Percentiles rank a stretch among this genome's conserved stretches.
These are phyloP conservation scores for Colletotrichum trifolii DNA, from an alignment of 2,329 filamentous ascomycete genomes.

Conservation along the genomic window DNA sequence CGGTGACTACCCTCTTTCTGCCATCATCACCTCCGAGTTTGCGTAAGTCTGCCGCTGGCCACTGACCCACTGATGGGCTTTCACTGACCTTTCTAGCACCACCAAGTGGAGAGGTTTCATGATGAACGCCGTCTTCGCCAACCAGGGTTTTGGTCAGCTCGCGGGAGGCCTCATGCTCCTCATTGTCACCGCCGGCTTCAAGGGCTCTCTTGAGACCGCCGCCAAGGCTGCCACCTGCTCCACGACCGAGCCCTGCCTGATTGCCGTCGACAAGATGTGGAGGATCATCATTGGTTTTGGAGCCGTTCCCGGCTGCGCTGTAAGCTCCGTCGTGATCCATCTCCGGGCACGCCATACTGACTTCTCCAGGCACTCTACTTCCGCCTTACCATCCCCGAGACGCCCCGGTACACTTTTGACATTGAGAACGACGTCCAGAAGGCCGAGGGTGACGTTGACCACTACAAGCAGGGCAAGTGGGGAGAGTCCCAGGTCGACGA, in stretches of 20 bases:
- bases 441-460: slow-evolving; percentile 76
- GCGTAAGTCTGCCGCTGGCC: too few species aligned
- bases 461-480: slow-evolving; percentile 75
- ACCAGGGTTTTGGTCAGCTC: slow-evolving; percentile 74
- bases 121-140: slow-evolving; percentile 75
- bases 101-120: slow-evolving; percentile 72
- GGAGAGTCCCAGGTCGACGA: slow-evolving; percentile 73
- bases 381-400: slow-evolving; percentile 86
- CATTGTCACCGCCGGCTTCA: slow-evolving; percentile 79
- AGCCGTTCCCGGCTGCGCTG: slow-evolving; percentile 67
- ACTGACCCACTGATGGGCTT: too few species aligned
- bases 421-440: slow-evolving; percentile 80
- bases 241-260: slow-evolving; percentile 61
- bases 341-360: slow-evolving; percentile 65
- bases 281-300: slow-evolving; percentile 74
- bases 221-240: slow-evolving; percentile 64
- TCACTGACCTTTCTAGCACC: slow-evolving; percentile 46
- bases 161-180: slow-evolving; percentile 78
- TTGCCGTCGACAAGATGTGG: slow-evolving; percentile 69
- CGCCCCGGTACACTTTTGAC: slow-evolving; percentile 89
- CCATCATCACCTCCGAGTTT: slow-evolving; percentile 76
- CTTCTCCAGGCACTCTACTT: slow-evolving; percentile 70
- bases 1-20: slow-evolving; percentile 74
- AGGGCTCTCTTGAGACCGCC: slow-evolving; percentile 66
- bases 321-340: slow-evolving; percentile 65